Percentiles rank a stretch among this genome's conserved stretches.
Evolutionary conservation across 2,329 filamentous ascomycete species (phyloP).

Genomic region (Colletotrichum sansevieriae): DNA sequence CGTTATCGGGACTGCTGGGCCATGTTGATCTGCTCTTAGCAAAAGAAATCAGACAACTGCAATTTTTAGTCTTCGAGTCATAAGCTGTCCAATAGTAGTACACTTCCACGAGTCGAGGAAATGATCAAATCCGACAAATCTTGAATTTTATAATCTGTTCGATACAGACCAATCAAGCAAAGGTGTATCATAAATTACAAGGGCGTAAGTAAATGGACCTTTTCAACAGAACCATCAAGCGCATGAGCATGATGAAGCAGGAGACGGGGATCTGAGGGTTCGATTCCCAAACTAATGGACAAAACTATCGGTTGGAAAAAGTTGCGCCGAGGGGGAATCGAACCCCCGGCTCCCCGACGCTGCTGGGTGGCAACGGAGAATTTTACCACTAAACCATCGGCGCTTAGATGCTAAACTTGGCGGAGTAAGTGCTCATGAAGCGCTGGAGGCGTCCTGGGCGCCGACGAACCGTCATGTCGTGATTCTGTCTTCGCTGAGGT

Average conservation of each 20-base stretch:
- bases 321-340: slow-evolving; percentile 40
- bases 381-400: slow-evolving; percentile 43
- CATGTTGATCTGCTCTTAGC: not conserved
- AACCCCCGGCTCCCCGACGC: slow-evolving; percentile 42
- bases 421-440: no score
- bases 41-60: not conserved
- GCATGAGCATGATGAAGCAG: no score
- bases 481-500: not conserved
- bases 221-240: no score
- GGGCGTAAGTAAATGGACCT: no score
- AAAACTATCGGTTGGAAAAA: fast-evolving
- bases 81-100: not conserved
- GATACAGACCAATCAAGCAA: no score
- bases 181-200: no score
- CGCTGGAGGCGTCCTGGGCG: no score
- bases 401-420: slow-evolving; percentile 5
- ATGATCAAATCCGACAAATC: not conserved
- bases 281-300: not conserved
- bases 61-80: slow-evolving; percentile 7
- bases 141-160: no score
- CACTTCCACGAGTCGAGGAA: slow-evolving; percentile 4
- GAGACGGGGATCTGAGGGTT: no score
- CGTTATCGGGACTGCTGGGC: not conserved
- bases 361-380: slow-evolving; percentile 41
- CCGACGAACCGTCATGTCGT: no score